Base-by-base conservation (phyloP, 1,284 basidiomycete species). In the Trametes polyzona region DNA sequence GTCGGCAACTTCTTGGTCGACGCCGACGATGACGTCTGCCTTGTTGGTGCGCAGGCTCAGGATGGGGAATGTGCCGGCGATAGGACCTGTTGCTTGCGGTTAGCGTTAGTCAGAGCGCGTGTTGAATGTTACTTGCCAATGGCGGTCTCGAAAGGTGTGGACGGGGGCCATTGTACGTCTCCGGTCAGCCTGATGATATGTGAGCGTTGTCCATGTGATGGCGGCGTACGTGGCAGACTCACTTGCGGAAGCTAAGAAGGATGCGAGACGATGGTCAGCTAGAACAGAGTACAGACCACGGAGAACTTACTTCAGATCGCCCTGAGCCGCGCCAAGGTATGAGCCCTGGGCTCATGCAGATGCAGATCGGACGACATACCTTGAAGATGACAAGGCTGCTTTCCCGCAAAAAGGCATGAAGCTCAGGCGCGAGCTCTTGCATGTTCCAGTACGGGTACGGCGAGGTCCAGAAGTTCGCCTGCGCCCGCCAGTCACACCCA, bases 11-110 rank as follows among this genome's bases (percentile, higher is more conserved):
- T 85, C 86, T 55, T 83, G 76, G 2, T 83, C 74, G 5, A 96
- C 79, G 1, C 90, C 93, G 12, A 95, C 93, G 30, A 91, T 91
- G 1, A 98, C 95, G 69, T 98, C 96, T 0, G 96, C 96, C 73
- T 99, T 98, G 78, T 93, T 95, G 1, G 96, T 99, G 23, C 96
- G 84, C 57, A 98, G 75, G 64, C 92, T 93, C 27, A 97, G 75
- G 21, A 97, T 73, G 3, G 90, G 89, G 72, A 97, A 89, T 8
- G 86, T 78, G 1, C 93, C 92, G 0, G 85, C 84, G 16, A 96
- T 73, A 0, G 92, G 90, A 4, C 92, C 92, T 92, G 63, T 36
- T 2, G 21, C 24, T 8, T 59, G 5, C 23, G 24, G 35, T 19
- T 26, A 49, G 39, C 12, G 23, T n/a, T n/a, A 8, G 27, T 47